Evolutionary conservation across 352 stramenopile species (phyloP), one percentile per base, ranked within the genome.

Genomic region (Phytophthora hibernalis): DNA sequence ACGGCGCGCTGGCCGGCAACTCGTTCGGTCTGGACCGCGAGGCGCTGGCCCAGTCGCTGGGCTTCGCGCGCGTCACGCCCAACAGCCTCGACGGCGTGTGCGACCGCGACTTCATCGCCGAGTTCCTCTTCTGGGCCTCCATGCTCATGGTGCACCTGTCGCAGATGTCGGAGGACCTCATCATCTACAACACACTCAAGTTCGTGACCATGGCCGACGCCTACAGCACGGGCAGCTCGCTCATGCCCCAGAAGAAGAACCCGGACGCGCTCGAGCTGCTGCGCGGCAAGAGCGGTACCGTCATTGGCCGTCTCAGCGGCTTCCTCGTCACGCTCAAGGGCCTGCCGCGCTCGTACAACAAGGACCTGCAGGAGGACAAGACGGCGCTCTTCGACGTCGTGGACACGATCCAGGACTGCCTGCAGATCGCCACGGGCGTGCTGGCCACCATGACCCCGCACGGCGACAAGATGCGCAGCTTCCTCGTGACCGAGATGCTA

Each of bases 181-280:
- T 99, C 74, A 99, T 99, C 73, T 98, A 90, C 93, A 98, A 92
- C 87, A 98, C 79, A 50, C 77, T 95, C 73, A 93, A 93, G 79
- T 97, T 95, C 66, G 94, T 99, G 51, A 94, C 92, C 15, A 98
- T 99, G 74, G 95, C 96, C 43, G 97, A 99, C 71, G 96, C 97
- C 8, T 99, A 99, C 85, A 97, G 95, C 54, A 99, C 98, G 1
- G 98, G 98, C 61, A 98, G 92, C 72, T 98, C 90, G 18, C 85
- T 99, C 48, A 99, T 99, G 98, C 98, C 98, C n/a, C 98, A 99
- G 82, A 99, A 99, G 94, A 99, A 99, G 82, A 99, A 99, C 80
- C 98, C 98, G 0, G 98, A 99, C 80, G 98, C 97, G 10, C 84
- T 99, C 21, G 97, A 99, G 83, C 85, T 99, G 55, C 80, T 99